Evolutionary conservation across 306 rosid genomes (phyloP).

Genomic region (Sicyos edulis): DNA sequence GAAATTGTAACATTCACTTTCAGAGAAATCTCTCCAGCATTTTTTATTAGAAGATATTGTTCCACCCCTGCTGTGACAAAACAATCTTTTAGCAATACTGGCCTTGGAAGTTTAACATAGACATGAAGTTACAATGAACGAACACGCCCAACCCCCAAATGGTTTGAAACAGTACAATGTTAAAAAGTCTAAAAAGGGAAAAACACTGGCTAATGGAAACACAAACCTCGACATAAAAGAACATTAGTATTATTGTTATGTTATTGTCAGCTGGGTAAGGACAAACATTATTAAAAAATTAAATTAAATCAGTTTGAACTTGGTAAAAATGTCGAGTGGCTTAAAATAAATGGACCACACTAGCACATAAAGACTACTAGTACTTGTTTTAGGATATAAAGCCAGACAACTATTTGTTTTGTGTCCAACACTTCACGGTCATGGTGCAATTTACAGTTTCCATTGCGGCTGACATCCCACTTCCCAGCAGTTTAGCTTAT

Average conservation of each 20-base stretch:
- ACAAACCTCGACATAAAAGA: neutral
- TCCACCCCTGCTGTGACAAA: slow-evolving; percentile 17
- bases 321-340: neutral
- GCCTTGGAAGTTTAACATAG: neutral
- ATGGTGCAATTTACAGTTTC: neutral
- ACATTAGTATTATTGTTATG: neutral
- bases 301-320: neutral
- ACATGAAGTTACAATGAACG: neutral
- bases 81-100: slow-evolving; percentile 3
- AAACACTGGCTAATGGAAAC: neutral
- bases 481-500: slow-evolving; percentile 1
- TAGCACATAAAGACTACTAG: neutral
- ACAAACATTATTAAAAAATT: neutral
- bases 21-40: slow-evolving; percentile 22
- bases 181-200: neutral
- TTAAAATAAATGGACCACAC: neutral
- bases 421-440: neutral
- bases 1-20: slow-evolving; percentile 25
- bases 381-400: neutral
- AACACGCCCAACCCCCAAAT: neutral
- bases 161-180: neutral
- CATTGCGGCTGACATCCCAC: neutral
- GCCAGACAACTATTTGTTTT: neutral
- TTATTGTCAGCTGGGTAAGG: neutral
- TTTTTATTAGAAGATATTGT: slow-evolving; percentile 25